phyloP scores from a whole-genome alignment of 2,329 filamentous ascomycete species.

The Alternaria panax region DNA sequence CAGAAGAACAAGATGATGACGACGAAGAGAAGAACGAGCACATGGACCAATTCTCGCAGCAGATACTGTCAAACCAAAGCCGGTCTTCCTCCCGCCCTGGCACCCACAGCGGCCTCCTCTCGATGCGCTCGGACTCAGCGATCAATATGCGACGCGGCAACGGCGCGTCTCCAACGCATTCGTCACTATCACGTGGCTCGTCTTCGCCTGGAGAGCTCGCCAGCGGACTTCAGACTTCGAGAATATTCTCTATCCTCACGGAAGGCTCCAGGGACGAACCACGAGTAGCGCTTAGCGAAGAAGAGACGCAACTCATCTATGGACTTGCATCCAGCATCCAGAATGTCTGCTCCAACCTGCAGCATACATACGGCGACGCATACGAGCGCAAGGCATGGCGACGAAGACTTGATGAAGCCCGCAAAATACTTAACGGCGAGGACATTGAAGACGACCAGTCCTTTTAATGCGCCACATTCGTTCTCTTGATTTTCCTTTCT shows the following conservation, averaged over 20 bases:
- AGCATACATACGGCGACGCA: constrained; percentile 56
- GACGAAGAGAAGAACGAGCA: constrained; percentile 52
- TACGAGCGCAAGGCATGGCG: constrained; percentile 71
- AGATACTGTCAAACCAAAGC: constrained; percentile 37
- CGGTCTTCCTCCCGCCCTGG: constrained; percentile 23
- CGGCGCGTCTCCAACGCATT: constrained; percentile 38
- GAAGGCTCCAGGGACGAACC: constrained; percentile 44
- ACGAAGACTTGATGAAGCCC: constrained; percentile 76
- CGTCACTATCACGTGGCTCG: constrained; percentile 37
- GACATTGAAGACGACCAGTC: constrained; percentile 48
- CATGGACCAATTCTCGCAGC: constrained; percentile 50
- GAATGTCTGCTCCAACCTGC: constrained; percentile 60
- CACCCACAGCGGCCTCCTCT: constrained; percentile 23
- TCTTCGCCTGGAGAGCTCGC: constrained; percentile 42
- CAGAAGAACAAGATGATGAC: constrained; percentile 56
- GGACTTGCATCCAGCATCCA: constrained; percentile 62
- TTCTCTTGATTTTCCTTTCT: constrained; percentile 8
- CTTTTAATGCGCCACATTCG: constrained; percentile 22
- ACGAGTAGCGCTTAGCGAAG: constrained; percentile 55
- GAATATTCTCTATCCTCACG: constrained; percentile 53
- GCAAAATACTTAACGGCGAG: constrained; percentile 74
- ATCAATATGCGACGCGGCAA: constrained; percentile 40
- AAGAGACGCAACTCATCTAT: constrained; percentile 63
- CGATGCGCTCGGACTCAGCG: constrained; percentile 44
- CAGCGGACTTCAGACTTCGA: constrained; percentile 48